Evolutionary conservation across 2,329 filamentous ascomycete genomes (phyloP).

Genomic region (Monosporascus sp.): DNA sequence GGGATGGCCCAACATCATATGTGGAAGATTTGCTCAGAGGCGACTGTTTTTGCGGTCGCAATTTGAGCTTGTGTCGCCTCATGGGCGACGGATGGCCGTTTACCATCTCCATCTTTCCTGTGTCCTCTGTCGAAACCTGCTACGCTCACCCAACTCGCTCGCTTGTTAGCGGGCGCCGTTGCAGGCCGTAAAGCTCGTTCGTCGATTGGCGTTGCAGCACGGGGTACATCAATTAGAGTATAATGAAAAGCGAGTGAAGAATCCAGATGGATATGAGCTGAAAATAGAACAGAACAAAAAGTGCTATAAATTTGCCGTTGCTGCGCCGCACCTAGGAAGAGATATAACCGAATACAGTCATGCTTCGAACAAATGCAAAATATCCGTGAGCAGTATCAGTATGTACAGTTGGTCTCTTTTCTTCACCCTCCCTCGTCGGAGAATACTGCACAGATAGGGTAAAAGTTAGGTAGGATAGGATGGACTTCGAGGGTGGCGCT

Average conservation of each 20-base stretch:
- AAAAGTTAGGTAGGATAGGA: not conserved
- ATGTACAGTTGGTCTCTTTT: not conserved
- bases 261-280: not conserved
- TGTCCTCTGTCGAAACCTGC: not conserved
- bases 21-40: not conserved
- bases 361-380: not conserved
- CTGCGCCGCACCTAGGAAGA: not conserved
- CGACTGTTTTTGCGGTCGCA: not conserved
- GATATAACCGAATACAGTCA: not conserved
- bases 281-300: not conserved
- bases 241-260: not conserved
- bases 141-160: not conserved
- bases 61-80: not conserved
- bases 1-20: not conserved
- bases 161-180: not conserved
- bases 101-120: not conserved
- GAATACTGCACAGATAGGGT: not conserved
- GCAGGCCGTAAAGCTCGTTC: not conserved
- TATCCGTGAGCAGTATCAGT: not conserved
- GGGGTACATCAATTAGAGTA: not conserved
- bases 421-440: not conserved
- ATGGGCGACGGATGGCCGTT: not conserved
- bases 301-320: not conserved
- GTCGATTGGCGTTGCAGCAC: not conserved
- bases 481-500: not conserved